These are phyloP conservation scores for Grifola frondosa DNA, from an alignment of 1,284 basidiomycete genomes.

Conservation along the genomic window DNA sequence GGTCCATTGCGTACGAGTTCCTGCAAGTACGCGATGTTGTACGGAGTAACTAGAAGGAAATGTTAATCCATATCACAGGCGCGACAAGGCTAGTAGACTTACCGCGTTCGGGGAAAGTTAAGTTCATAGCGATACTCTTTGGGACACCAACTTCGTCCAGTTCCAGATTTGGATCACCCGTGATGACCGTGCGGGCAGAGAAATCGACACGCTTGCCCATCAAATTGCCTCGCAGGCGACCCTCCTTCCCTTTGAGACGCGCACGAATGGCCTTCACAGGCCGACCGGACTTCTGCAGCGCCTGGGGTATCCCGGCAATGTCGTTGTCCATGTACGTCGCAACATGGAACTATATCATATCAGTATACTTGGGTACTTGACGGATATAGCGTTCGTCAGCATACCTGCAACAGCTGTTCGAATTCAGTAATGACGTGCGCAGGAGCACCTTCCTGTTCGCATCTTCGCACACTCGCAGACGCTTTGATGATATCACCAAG, in stretches of 20 bases:
- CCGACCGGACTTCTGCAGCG: constrained; percentile 95
- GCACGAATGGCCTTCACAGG: constrained; percentile 99
- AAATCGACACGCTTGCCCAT: constrained; percentile 99
- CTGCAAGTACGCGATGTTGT: constrained; percentile 94
- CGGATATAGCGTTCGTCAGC: constrained; percentile 14
- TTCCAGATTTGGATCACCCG: constrained; percentile 96
- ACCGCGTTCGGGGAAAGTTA: constrained; percentile 98
- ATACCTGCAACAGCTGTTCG: constrained; percentile 90
- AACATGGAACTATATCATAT: constrained; percentile 78
- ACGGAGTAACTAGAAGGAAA: constrained; percentile 83
- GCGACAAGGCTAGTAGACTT: constrained; percentile 21
- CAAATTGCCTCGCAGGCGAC: constrained; percentile 94
- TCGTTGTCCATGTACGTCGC: constrained; percentile 99
- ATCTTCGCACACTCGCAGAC: constrained; percentile 87
- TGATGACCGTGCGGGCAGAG: constrained; percentile 98
- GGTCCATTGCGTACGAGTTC: constrained; percentile 97
- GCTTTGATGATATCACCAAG: constrained; percentile 97
- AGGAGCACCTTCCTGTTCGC: constrained; percentile 96
- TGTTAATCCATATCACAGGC: constrained; percentile 5
- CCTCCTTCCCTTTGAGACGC: constrained; percentile 98
- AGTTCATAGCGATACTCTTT: constrained; percentile 94
- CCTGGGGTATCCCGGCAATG: constrained; percentile 97
- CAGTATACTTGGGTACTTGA: neutral
- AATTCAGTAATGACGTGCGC: constrained; percentile 96
- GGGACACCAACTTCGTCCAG: constrained; percentile 98